Evolutionary conservation across 129 eudicot species (phyloP), one percentile per base, ranked within the genome.

Genomic region (Escallonia herrerae): DNA sequence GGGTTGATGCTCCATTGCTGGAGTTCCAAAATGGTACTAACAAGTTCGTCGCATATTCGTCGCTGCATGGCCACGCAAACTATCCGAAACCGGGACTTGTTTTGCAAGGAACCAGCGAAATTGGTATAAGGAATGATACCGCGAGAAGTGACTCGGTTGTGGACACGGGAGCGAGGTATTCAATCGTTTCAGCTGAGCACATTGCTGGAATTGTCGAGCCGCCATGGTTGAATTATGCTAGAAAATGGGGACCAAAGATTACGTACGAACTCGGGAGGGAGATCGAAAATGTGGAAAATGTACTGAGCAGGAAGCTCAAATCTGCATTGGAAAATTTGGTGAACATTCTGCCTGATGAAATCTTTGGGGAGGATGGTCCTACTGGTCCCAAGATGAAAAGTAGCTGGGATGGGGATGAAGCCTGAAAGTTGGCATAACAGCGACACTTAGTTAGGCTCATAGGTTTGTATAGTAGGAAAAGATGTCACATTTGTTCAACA

Each of bases 231-330:
- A 85, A 83, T 69, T 91, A 82, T 71, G 66, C 58, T 9, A 81
- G 97, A 63, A 72, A 85, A 71, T 91, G 97, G 97, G 97, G 97
- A 43, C 94, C 97, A 22, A 85, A 76, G 64, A 83, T 87, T 15
- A 77, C 69, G 59, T 87, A 87, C 43, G 83, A 76, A 59, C 72
- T 74, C 68, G 68, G 44, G 22, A 80, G 76, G 15, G 96, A 91
- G 73, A 41, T 84, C 13, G 73, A 64, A 41, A 87, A 77, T 55
- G 73, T 87, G 39, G 80, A 77, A 74, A 73, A 52, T 11, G 40
- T 68, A 43, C 62, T 87, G 71, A 96, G 95, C 4, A 74, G 79
- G 52, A 62, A 43, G n/a, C 15, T 91, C 55, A 82, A 75, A 62
- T 40, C 67, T 15, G 56, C 74, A 42, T 74, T 91, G 62, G 83